These are phyloP conservation scores for Lophiostoma macrostomum DNA, from an alignment of 495 filamentous ascomycete species.

Conservation along the genomic window DNA sequence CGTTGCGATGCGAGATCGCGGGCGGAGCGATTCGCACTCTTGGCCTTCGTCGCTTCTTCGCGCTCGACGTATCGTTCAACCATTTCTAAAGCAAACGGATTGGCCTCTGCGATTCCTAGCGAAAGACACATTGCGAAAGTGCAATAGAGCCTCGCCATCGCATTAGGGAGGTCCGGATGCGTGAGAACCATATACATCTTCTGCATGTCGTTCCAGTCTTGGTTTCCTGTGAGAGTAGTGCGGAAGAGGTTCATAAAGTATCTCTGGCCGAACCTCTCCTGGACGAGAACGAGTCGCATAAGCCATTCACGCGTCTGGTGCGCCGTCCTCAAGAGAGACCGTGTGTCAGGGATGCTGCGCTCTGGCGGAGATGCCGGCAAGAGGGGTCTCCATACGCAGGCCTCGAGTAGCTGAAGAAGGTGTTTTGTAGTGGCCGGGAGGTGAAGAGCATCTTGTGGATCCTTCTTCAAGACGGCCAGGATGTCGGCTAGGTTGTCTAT, in stretches of 20 bases:
- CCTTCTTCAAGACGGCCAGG: too few relatives aligned
- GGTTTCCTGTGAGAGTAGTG: not conserved
- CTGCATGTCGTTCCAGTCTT: not conserved
- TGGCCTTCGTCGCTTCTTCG: too few relatives aligned
- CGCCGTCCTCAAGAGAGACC: too few relatives aligned
- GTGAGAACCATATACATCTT: not conserved
- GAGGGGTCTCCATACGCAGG: too few relatives aligned
- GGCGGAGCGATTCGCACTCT: too few relatives aligned
- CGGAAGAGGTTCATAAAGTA: conserved; percentile 2
- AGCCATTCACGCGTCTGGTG: not conserved
- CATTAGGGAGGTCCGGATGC: not conserved
- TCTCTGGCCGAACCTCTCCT: not conserved
- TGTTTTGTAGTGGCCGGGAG: too few relatives aligned
- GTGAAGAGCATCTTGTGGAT: too few relatives aligned
- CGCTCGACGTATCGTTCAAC: not conserved
- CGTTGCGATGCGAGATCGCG: not conserved
- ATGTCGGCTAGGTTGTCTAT: too few relatives aligned
- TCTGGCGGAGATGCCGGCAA: too few relatives aligned
- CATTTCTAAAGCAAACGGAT: not conserved
- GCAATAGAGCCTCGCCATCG: not conserved
- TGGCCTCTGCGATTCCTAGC: not conserved
- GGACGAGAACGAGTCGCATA: not conserved
- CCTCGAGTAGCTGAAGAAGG: too few relatives aligned
- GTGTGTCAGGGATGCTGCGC: too few relatives aligned
- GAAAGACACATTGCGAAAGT: not conserved